A percentile compares a stretch with the other conserved stretches of the same genome.
Conservation (phyloP, 2,329 filamentous ascomycete genomes). For the Coniochaeta sp. region DNA sequence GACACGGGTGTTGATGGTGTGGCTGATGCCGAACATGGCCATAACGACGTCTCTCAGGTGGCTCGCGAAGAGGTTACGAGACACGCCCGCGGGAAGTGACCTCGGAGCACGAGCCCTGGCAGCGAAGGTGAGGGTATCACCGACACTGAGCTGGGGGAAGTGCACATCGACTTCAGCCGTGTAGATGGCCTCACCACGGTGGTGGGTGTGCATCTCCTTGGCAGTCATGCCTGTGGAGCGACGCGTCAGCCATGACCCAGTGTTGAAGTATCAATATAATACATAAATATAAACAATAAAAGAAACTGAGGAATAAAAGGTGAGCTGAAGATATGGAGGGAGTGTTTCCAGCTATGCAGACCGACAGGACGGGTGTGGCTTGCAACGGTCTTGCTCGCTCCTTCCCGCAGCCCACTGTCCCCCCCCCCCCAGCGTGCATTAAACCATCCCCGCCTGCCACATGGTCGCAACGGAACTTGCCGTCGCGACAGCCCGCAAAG, state of each 20-base stretch:
- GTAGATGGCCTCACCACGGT: constrained; percentile 82
- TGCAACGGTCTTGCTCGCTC: not conserved
- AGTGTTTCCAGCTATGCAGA: not conserved
- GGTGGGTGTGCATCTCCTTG: constrained; percentile 68
- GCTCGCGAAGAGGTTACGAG: constrained; percentile 45
- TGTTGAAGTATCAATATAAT: no score
- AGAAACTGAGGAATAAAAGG: no score
- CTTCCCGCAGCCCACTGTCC: not conserved
- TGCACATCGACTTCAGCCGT: constrained; percentile 79
- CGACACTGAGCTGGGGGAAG: constrained; percentile 70
- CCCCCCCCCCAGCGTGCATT: not conserved
- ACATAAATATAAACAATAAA: no score
- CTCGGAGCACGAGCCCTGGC: constrained; percentile 62
- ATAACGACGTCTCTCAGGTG: constrained; percentile 66
- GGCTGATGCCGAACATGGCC: constrained; percentile 68
- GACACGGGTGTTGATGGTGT: constrained; percentile 65
- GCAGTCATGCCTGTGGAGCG: constrained; percentile 47
- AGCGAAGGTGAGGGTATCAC: constrained; percentile 73
- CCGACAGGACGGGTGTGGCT: not conserved
- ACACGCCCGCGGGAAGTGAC: constrained; percentile 50
- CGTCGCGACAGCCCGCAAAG: not conserved
- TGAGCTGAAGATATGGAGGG: no score
- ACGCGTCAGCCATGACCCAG: constrained; percentile 9
- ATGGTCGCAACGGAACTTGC: not conserved
- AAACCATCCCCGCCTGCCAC: not conserved